Conservation (phyloP, 495 filamentous ascomycete genomes). For the Xylaria scruposa region DNA sequence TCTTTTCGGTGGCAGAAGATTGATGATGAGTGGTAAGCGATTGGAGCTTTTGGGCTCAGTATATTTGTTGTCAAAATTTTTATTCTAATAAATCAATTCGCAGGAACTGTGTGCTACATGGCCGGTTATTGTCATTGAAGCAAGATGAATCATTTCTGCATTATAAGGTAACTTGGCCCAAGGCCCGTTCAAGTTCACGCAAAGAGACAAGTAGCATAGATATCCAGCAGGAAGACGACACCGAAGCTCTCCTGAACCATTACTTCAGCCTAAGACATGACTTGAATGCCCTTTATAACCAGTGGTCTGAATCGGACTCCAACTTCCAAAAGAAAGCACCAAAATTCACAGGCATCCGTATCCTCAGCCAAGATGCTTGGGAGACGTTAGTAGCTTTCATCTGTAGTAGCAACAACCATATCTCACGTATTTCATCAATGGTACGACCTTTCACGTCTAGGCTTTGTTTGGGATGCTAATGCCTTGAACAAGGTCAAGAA, state of each 20-base stretch:
- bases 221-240: slow-evolving; percentile 61
- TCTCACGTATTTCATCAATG: slow-evolving; percentile 93
- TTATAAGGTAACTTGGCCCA: slow-evolving; percentile 74
- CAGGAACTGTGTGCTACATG: slow-evolving; percentile 82
- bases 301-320: slow-evolving; percentile 84
- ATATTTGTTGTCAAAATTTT: not conserved
- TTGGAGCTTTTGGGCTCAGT: not conserved
- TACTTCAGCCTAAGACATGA: slow-evolving; percentile 85
- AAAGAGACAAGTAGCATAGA: slow-evolving; percentile 37
- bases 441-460: slow-evolving; percentile 42
- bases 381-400: slow-evolving; percentile 94
- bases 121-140: slow-evolving; percentile 80
- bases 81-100: not conserved
- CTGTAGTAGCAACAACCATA: slow-evolving; percentile 99
- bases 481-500: slow-evolving; percentile 71
- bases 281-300: slow-evolving; percentile 74
- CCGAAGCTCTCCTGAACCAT: slow-evolving; percentile 69
- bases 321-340: slow-evolving; percentile 91
- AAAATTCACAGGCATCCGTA: slow-evolving; percentile 90
- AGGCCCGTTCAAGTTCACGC: slow-evolving; percentile 27
- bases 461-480: slow-evolving; percentile 2
- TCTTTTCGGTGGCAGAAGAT: slow-evolving; percentile 93
- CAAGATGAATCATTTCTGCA: slow-evolving; percentile 82
- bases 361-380: slow-evolving; percentile 94
- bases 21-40: slow-evolving; percentile 75